A percentile compares a stretch with the other conserved stretches of the same genome.
Conservation (phyloP, 2,329 filamentous ascomycete species). For the Geoglossum cookeanum region DNA sequence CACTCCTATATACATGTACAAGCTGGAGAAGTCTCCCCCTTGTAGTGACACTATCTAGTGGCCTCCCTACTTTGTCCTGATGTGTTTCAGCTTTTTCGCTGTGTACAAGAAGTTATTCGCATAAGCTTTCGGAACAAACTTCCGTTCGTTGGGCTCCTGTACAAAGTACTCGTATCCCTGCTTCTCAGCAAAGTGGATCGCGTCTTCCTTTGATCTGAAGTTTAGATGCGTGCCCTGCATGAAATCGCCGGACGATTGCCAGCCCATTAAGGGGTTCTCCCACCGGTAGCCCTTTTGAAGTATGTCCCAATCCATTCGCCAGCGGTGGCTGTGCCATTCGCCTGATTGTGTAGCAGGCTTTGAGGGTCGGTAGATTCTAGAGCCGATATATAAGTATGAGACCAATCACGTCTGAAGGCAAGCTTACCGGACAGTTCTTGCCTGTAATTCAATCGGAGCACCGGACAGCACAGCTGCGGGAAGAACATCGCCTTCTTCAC, state of each 20-base stretch:
- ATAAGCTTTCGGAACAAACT: constrained; percentile 79
- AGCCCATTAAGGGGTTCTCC: constrained; percentile 97
- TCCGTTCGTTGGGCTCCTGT: constrained; percentile 82
- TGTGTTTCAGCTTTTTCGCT: constrained; percentile 69
- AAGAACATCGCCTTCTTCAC: constrained; percentile 54
- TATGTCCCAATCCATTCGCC: constrained; percentile 98
- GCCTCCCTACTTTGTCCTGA: constrained; percentile 51
- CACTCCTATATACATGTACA: neutral
- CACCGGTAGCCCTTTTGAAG: constrained; percentile 82
- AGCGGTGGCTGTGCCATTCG: constrained; percentile 62
- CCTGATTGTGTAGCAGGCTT: constrained; percentile 97
- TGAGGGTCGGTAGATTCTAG: constrained; percentile 73
- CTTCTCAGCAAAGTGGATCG: constrained; percentile 89
- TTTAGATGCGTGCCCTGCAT: constrained; percentile 88
- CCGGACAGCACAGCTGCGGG: constrained; percentile 79
- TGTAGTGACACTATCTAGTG: neutral
- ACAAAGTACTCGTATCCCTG: constrained; percentile 99
- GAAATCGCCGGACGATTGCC: constrained; percentile 86
- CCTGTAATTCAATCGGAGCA: constrained; percentile 84
- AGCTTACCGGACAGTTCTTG: constrained; percentile 71
- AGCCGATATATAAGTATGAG: neutral
- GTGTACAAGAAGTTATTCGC: constrained; percentile 90
- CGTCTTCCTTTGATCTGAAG: constrained; percentile 88
- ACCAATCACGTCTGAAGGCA: constrained; percentile 9
- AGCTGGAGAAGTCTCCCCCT: neutral